These are phyloP conservation scores for Fusarium tuaranense DNA, from an alignment of 2,329 filamentous ascomycete species.

Conservation along the genomic window DNA sequence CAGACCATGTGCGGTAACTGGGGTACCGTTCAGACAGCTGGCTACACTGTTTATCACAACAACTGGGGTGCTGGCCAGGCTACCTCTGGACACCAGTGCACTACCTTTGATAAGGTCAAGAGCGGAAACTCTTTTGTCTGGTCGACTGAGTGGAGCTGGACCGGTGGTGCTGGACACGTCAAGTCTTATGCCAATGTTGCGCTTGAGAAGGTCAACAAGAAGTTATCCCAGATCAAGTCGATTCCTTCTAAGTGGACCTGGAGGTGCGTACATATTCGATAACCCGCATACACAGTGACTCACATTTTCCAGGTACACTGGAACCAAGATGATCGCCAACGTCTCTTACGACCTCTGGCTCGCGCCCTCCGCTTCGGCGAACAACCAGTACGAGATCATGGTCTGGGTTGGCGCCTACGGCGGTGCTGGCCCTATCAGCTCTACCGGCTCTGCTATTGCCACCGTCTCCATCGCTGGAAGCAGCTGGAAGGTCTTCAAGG, in stretches of 20 bases:
- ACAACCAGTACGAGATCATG: constrained; percentile 71
- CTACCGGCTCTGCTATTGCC: constrained; percentile 14
- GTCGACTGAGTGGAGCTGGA: constrained; percentile 56
- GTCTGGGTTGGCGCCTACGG: constrained; percentile 70
- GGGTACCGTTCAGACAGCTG: constrained; percentile 49
- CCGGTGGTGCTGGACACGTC: constrained; percentile 50
- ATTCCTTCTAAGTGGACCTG: constrained; percentile 50
- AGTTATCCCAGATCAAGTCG: constrained; percentile 48
- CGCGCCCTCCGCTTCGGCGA: constrained; percentile 54
- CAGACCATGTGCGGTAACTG: constrained; percentile 53
- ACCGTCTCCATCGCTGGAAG: constrained; percentile 64
- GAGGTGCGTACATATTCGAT: constrained; percentile 4
- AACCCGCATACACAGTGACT: no score
- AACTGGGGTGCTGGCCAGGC: constrained; percentile 57
- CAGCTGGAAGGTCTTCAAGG: constrained; percentile 68
- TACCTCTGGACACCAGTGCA: constrained; percentile 55
- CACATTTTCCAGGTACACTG: constrained; percentile 41
- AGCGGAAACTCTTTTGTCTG: constrained; percentile 50
- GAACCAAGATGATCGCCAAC: constrained; percentile 57
- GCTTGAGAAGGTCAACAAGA: constrained; percentile 48
- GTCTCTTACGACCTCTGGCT: constrained; percentile 73
- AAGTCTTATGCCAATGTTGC: constrained; percentile 59
- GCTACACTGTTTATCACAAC: constrained; percentile 63
- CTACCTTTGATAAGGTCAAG: constrained; percentile 49
- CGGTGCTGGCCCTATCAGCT: constrained; percentile 66